Conservation (phyloP, 257 asterid species). For the Gardenia jasminoides region DNA sequence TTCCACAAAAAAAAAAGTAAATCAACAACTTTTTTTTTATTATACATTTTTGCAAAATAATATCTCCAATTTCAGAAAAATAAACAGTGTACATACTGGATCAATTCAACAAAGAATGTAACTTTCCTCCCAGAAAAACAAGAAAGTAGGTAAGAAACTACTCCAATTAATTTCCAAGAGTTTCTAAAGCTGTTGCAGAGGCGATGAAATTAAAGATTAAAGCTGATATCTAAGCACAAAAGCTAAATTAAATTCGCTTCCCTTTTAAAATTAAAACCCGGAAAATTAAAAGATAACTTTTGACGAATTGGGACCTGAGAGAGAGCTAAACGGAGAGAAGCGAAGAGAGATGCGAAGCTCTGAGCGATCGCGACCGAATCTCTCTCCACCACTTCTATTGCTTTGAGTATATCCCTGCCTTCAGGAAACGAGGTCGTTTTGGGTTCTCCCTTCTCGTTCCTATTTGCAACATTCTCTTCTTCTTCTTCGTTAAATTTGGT, state of each 20-base stretch:
- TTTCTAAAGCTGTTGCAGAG: neutral
- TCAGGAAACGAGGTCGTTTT: constrained; percentile 33
- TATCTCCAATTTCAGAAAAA: neutral
- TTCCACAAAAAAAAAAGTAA: neutral
- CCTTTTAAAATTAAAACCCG: neutral
- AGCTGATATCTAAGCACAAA: neutral
- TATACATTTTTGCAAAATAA: neutral
- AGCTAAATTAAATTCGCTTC: neutral
- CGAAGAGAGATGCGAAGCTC: constrained; percentile 74
- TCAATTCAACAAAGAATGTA: neutral
- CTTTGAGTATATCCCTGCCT: constrained; percentile 66
- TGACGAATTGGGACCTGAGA: constrained; percentile 49
- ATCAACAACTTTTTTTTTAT: too few relatives aligned
- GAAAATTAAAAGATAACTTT: neutral
- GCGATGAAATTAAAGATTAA: too few relatives aligned
- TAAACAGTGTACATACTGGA: neutral
- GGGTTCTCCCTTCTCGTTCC: constrained; percentile 15
- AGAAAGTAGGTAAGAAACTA: neutral
- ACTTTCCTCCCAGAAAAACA: neutral
- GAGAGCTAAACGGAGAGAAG: constrained; percentile 71
- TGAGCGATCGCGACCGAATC: constrained; percentile 81
- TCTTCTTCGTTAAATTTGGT: neutral
- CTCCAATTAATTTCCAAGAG: too few relatives aligned
- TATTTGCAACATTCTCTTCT: neutral
- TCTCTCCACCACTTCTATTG: constrained; percentile 74